phyloP scores from a whole-genome alignment of 495 filamentous ascomycete species.

The Penicillium steckii region DNA sequence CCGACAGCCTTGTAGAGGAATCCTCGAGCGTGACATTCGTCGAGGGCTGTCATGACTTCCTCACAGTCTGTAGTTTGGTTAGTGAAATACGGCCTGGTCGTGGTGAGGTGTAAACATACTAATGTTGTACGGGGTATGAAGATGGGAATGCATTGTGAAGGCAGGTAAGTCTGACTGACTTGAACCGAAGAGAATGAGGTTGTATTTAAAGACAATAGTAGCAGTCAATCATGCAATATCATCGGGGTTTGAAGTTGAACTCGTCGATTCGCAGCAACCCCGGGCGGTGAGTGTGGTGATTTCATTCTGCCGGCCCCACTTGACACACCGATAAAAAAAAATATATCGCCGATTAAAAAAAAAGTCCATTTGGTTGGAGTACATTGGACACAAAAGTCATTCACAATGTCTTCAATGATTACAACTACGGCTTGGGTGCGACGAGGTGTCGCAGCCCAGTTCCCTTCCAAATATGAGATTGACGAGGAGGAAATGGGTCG shows the following conservation, averaged over 20 bases:
- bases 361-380: slow-evolving; percentile 11
- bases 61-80: slow-evolving; percentile 67
- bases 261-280: slow-evolving; percentile 9
- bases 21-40: slow-evolving; percentile 91
- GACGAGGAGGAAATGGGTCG: slow-evolving; percentile 90
- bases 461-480: slow-evolving; percentile 86
- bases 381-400: neutral
- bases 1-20: slow-evolving; percentile 87
- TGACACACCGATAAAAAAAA: slow-evolving; percentile 34
- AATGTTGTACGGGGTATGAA: slow-evolving; percentile 85
- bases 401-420: slow-evolving; percentile 76
- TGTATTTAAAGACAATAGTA: neutral
- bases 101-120: slow-evolving; percentile 52
- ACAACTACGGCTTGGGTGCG: slow-evolving; percentile 93
- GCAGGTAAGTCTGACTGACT: neutral
- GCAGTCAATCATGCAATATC: neutral
- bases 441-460: slow-evolving; percentile 87
- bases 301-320: slow-evolving; percentile 37
- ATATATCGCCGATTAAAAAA: slow-evolving; percentile 29
- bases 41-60: slow-evolving; percentile 86
- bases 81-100: neutral
- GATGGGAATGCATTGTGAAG: slow-evolving; percentile 83
- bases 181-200: neutral
- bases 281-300: slow-evolving; percentile 30
- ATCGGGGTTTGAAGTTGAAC: neutral